Conservation (phyloP, 345 rosid species). For the Brassica incana region DNA sequence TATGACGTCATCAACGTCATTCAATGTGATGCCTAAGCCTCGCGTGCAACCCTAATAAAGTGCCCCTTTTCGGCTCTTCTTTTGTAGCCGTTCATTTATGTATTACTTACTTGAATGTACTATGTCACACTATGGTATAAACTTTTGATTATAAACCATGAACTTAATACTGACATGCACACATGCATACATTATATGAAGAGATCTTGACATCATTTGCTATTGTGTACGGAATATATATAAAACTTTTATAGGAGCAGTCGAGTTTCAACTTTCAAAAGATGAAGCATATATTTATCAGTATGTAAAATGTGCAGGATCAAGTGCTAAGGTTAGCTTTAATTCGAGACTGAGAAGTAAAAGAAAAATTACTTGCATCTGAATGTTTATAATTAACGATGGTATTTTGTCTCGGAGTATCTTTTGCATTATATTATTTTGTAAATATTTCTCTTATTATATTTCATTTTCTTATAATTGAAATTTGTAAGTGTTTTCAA, state of each 20-base stretch:
- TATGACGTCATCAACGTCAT: constrained; percentile 37
- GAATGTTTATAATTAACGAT: too few species aligned
- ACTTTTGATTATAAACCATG: not conserved
- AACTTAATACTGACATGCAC: constrained; percentile 41
- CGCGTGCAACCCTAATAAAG: constrained; percentile 31
- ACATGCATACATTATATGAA: constrained; percentile 34
- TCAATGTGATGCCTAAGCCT: constrained; percentile 33
- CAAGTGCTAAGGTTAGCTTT: not conserved
- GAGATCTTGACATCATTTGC: constrained; percentile 30
- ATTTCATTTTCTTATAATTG: not conserved
- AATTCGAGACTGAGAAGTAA: not conserved
- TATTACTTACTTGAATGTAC: not conserved
- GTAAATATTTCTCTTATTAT: not conserved
- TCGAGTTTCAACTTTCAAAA: constrained; percentile 5
- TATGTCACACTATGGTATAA: constrained; percentile 18
- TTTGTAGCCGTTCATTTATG: constrained; percentile 18
- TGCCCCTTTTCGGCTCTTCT: constrained; percentile 24
- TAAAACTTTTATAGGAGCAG: not conserved
- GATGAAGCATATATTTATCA: not conserved
- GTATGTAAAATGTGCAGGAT: not conserved
- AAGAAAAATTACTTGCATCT: not conserved
- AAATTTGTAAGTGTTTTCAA: not conserved
- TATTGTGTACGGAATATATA: constrained; percentile 23
- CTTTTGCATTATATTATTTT: not conserved
- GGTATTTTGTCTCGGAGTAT: not conserved